These are phyloP conservation scores for Chloranthus sessilifolius DNA, from an alignment of 164 flowering plant genomes.

Conservation along the genomic window DNA sequence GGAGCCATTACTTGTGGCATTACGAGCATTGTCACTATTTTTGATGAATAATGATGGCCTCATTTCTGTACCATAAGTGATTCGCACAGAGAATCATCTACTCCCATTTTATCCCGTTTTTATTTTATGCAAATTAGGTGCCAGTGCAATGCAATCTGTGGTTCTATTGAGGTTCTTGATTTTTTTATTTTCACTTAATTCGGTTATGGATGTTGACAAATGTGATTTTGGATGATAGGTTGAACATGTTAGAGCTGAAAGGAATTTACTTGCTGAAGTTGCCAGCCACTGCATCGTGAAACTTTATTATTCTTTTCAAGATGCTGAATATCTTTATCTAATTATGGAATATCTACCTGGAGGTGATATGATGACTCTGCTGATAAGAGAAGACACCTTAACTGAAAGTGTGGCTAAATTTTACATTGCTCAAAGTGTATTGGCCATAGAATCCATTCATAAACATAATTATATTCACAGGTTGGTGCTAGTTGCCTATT, in stretches of 20 bases:
- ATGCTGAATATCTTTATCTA: slow-evolving; percentile 78
- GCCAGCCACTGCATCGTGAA: slow-evolving; percentile 90
- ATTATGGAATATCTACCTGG: slow-evolving; percentile 99
- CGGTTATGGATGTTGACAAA: neutral
- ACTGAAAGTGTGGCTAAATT: slow-evolving; percentile 91
- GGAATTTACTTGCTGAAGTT: slow-evolving; percentile 97
- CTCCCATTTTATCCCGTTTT: too few relatives aligned
- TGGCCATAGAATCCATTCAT: slow-evolving; percentile 96
- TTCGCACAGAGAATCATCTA: neutral
- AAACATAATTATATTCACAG: slow-evolving; percentile 94
- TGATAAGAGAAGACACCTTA: slow-evolving; percentile 93
- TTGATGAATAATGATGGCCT: too few relatives aligned
- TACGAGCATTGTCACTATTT: too few relatives aligned
- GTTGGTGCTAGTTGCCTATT: slow-evolving; percentile 28
- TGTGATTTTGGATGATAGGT: slow-evolving; percentile 40
- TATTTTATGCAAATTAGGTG: too few relatives aligned
- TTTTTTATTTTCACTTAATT: too few relatives aligned
- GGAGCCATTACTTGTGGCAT: too few relatives aligned
- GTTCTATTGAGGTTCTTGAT: too few relatives aligned
- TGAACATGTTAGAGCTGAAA: slow-evolving; percentile 94
- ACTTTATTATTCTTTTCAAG: slow-evolving; percentile 95
- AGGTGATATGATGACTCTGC: slow-evolving; percentile 96
- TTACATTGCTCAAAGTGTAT: slow-evolving; percentile 88
- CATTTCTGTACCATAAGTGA: too few relatives aligned
- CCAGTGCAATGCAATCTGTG: too few relatives aligned